Evolutionary conservation across 106 monocot species (phyloP), one percentile per base, ranked within the genome.

Genomic region (Acorus calamus): DNA sequence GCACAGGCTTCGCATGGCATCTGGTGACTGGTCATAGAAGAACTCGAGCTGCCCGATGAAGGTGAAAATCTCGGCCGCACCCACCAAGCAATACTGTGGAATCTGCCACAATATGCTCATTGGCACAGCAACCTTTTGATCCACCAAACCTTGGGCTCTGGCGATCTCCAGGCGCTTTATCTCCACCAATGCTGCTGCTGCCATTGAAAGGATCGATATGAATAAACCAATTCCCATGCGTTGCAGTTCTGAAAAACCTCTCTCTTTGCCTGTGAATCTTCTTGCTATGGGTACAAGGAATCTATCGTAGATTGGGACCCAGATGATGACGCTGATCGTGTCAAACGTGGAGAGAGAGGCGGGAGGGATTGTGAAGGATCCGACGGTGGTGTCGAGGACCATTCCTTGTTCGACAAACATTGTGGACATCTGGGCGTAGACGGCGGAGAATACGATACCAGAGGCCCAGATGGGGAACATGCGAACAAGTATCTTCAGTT

Each of bases 321-420:
- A 83, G 1, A 80, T 45, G 41, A 83, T 74, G 41, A 87, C 80
- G 52, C 72, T 72, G 11, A 87, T 73, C 2, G 78, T 71, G 28
- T 87, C 83, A 2, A 87, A 83, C 44, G 79, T 80, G 6, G 80
- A 72, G 12, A 87, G 52, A 8, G 87, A 83, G 8, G 87, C 87
- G 11, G 87, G 87, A 44, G 87, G 87, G 4, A 87, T 75, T 14
- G 71, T 53, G 66, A 87, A 75, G 49, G 77, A 72, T 41, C 74
- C 80, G 5, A 80, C 42, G 0, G 11, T 44, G 4, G 66, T 83
- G 46, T 87, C 63, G 2, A 87, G 71, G 63, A 80, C 80, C 87
- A 80, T 80, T 12, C 87, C 87, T 64, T 87, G 87, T 64, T 87
- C 80, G 2, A 87, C 47, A 47, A 87, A 87, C 83, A 87, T 79